phyloP scores from a whole-genome alignment of 225 moss, liverwort and hornwort species.

The Polytrichum formosum region DNA sequence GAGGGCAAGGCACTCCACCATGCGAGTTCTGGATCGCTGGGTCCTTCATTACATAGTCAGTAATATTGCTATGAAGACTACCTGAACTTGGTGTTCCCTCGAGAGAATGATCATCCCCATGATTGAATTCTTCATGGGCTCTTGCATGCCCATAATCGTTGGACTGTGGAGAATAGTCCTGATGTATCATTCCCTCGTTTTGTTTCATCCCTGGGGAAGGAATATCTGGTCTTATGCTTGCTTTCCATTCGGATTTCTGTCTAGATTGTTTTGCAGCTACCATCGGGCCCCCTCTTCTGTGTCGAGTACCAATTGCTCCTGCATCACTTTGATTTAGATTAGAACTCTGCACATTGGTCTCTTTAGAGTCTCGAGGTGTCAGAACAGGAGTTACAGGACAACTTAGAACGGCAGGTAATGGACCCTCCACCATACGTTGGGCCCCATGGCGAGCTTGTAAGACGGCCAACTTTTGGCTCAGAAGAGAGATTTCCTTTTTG shows the following conservation, averaged over 20 bases:
- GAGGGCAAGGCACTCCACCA: conserved; percentile 7
- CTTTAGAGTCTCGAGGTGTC: conserved; percentile 9
- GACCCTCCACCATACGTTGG: conserved; percentile 14
- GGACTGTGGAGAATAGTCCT: conserved; percentile 7
- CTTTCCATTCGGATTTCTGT: not conserved
- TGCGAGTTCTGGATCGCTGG: not conserved
- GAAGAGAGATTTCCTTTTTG: conserved; percentile 46
- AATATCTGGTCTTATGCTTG: not conserved
- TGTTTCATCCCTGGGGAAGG: not conserved
- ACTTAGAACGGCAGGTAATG: conserved; percentile 2
- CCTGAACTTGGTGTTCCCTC: conserved; percentile 17
- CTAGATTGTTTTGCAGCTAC: conserved; percentile 13
- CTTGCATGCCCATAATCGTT: not conserved
- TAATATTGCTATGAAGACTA: conserved; percentile 9
- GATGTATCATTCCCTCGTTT: not conserved
- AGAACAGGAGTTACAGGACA: conserved; percentile 22
- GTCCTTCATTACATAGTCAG: no score
- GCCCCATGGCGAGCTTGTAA: conserved; percentile 49
- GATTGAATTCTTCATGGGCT: no score
- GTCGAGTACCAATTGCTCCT: not conserved
- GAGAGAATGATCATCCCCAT: no score
- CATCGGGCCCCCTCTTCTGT: conserved; percentile 1
- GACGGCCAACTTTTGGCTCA: conserved; percentile 55
- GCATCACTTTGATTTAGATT: no score
- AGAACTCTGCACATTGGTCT: not conserved